Base-by-base conservation (phyloP, 2,329 filamentous ascomycete species). In the Beauveria sp. region DNA sequence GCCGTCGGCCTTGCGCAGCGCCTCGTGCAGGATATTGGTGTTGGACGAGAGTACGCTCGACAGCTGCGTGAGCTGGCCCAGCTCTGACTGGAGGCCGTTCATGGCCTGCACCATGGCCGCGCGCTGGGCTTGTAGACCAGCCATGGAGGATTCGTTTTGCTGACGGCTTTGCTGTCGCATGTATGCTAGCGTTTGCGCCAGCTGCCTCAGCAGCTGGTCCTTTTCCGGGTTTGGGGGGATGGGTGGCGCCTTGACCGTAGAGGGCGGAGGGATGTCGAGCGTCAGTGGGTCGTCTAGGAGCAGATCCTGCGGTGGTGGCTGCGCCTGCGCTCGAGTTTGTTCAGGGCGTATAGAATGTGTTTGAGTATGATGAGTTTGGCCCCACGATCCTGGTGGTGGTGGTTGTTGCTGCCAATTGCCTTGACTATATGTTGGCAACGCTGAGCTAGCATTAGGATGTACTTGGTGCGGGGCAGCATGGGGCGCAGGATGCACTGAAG, bases 161-260 rank as follows among this genome's bases (percentile, higher is more conserved):
- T 82, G 75, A 52, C 89, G 82, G 58, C 86, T 87, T 53, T 83
- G 82, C 64, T 86, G 85, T 18, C 93, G 86, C 64, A 90, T 86
- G 45, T 83, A 77, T 60, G 86, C 80, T 3, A 98, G 78, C 0
- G 86, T 84, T 61, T 82, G 79, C 42, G 88, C 91, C 34, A 98
- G 82, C 50, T 92, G 89, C 58, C 83, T 82, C 3, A 96, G 81
- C 18, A 98, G 83, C 22, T 89, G 88, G 73, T 98, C 92, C 72
- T 96, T 97, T 74, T 98, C 91, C 0, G 95, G 95, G 69, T 99
- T 99, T 0, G 92, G 93, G 0, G 95, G 93, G 38, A 97, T 91
- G 0, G 93, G 93, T 0, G 95, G 93, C 1, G 91, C 85, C 6
- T 88, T 81, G 8, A 86, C 71, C 24, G 81, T 76, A 0, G 78